A percentile compares a stretch with the other conserved stretches of the same genome.
Evolutionary conservation across 768 basidiomycete species (phyloP).

Genomic region (Suillus variegatus): DNA sequence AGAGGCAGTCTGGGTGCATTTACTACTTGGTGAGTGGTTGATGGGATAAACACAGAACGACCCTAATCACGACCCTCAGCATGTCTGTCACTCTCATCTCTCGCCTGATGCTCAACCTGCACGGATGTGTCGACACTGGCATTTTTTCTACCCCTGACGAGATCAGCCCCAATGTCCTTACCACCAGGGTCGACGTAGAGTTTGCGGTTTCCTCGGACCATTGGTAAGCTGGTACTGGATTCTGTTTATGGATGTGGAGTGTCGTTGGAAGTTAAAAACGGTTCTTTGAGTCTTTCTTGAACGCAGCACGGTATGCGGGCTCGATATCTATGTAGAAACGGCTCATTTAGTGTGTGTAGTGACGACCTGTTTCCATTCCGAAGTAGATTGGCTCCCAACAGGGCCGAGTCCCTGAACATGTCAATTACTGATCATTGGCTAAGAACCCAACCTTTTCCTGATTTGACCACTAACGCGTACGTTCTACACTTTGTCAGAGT

Average conservation of each 20-base stretch:
- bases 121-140: slow-evolving; percentile 34
- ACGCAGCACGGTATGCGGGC: background rate
- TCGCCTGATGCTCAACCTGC: slow-evolving; percentile 57
- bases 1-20: slow-evolving; percentile 48
- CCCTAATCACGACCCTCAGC: slow-evolving; percentile 24
- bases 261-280: background rate
- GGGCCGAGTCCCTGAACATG: no score
- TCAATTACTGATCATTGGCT: no score
- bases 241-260: background rate
- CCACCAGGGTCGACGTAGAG: background rate
- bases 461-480: background rate
- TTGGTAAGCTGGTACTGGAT: background rate
- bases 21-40: slow-evolving; percentile 43
- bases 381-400: no score
- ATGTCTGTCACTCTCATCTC: slow-evolving; percentile 55
- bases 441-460: background rate
- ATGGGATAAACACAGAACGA: background rate
- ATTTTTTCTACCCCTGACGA: slow-evolving; percentile 4
- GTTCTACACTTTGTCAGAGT: background rate
- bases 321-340: no score
- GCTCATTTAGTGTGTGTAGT: no score
- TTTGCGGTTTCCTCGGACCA: background rate
- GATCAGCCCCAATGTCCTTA: background rate
- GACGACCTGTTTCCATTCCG: no score
- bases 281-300: background rate